Base-by-base conservation (phyloP, 306 rosid species). In the Casuarina equisetifolia region DNA sequence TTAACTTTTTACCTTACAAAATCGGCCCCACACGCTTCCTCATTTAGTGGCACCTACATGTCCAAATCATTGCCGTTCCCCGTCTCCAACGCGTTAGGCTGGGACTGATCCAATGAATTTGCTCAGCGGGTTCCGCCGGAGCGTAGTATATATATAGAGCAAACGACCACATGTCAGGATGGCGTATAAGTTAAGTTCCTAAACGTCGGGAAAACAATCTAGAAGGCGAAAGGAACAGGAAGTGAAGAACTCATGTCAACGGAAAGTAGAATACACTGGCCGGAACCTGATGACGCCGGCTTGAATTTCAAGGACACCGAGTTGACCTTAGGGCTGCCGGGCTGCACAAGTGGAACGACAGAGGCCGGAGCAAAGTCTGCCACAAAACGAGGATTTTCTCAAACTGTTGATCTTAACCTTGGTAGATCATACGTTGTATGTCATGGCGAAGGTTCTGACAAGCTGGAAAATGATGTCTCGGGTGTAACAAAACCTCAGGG, bases 261-360 rank as follows among this genome's bases (percentile, higher is more conserved):
- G 36, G 80, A 32, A 81, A 82, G 69, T 70, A 50, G 74, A 58
- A 82, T 44, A 46, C 74, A 57, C 36, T 40, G 50, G 15, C 74
- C 80, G 63, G 82, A 63, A 54, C 76, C 85, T 16, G 76, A 79
- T 52, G 57, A 15, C 78, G 55, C 63, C 12, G 89, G 73, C 2
- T n/a, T 80, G 57, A 84, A 86, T 82, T 69, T 80, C 49, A 82
- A 83, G 35, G 91, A 87, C 43, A 89, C 90, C 3, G 86, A 87
- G 76, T 83, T 91, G 81, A 91, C 89, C 32, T 77, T 91, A 2
- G 85, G 85, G 35, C 74, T 91, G 63, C 96, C 96, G 15, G 91
- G 91, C 7, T 73, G 75, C 35, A 44, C 42, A 4, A 76, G 66
- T 3, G 73, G 46, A 35, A 52, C 69, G 53, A 15, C 11, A 17